phyloP scores from a whole-genome alignment of 2,329 filamentous ascomycete genomes.

The Byssoonygena ceratinophila region DNA sequence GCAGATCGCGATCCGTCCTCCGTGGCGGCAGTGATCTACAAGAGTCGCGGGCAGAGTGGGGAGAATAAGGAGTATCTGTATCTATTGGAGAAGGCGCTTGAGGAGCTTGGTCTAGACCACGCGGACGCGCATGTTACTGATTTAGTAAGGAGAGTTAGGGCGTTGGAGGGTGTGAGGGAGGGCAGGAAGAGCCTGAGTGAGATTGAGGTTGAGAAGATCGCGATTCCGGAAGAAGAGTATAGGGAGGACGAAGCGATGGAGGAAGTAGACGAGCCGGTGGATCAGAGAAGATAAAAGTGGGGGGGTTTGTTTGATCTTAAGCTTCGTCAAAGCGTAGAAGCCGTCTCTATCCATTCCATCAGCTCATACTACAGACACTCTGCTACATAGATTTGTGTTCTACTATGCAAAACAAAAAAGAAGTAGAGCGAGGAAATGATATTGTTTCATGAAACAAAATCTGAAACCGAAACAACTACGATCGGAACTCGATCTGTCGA shows the following conservation, averaged over 20 bases:
- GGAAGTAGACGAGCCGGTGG: conserved; percentile 21
- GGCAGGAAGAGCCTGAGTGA: conserved; percentile 28
- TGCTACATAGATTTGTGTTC: not conserved
- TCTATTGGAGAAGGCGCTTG: conserved; percentile 63
- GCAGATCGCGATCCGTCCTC: conserved; percentile 59
- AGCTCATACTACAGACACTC: too few species aligned
- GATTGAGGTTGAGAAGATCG: conserved; percentile 18
- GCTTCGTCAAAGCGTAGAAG: not conserved
- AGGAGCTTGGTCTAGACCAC: conserved; percentile 62
- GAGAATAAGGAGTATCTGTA: conserved; percentile 84
- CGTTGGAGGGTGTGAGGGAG: conserved; percentile 42
- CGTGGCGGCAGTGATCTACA: conserved; percentile 70
- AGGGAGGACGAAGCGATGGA: conserved; percentile 16
- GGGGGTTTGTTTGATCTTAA: not conserved
- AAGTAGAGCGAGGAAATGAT: too few species aligned
- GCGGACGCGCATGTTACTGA: conserved; percentile 77
- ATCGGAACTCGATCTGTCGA: too few species aligned
- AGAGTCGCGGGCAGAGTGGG: conserved; percentile 70
- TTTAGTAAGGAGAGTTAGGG: conserved; percentile 60
- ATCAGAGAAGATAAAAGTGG: conserved; percentile 24
- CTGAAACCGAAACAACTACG: too few species aligned
- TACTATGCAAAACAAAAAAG: not conserved
- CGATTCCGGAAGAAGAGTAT: conserved; percentile 6
- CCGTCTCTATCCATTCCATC: too few species aligned
- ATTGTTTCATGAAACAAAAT: too few species aligned